Base-by-base conservation (phyloP, 495 filamentous ascomycete genomes). In the Lasiosphaeris hirsuta region DNA sequence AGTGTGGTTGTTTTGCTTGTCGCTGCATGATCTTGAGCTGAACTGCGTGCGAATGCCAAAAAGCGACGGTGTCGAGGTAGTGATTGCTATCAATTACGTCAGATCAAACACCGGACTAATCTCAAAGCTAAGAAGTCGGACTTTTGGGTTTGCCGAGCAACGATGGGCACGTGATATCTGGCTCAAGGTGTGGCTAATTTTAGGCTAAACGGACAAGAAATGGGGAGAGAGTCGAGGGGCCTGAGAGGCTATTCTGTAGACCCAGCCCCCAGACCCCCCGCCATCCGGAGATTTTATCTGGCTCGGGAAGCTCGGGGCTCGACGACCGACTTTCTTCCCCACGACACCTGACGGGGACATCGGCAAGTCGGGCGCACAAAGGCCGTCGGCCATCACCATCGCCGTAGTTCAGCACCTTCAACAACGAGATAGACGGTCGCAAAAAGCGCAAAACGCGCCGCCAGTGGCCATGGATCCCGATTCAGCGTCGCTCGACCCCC, bases 291-390 rank as follows among this genome's bases (percentile, higher is more conserved):
- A 30, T 30, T 30, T 30, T 30, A 30, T 18, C 17, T 11, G 45
- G 36, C 9, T 40, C 49, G 49, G 49, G 14, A 14, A 51, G 49
- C 49, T 51, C 49, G 49, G 35, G 34, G 13, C 35, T 37, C 14
- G 35, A 18, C 7, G 49, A 19, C 49, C 49, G 49, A 51, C 23
- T 15, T 23, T 46, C 45, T 55, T 55, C 53, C 43, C 39, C 50
- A 45, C 54, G 54, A 46, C 43, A 39, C 41, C 58, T 58, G 53
- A 59, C 51, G 51, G 36, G 14, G 46, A 37, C 15, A 57, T 66
- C 63, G 62, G 65, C 53, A 50, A 50, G 56, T 66, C 63, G 63
- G 63, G 17, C 35, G 42, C 43, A 43, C 15, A 15, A 60, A 58
- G 46, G 41, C 51, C 53, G 53, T 37, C 57, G 57, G 57, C 49